Evolutionary conservation across 345 rosid genomes (phyloP), one percentile per base, ranked within the genome.

Genomic region (Abelmoschus esculentus): DNA sequence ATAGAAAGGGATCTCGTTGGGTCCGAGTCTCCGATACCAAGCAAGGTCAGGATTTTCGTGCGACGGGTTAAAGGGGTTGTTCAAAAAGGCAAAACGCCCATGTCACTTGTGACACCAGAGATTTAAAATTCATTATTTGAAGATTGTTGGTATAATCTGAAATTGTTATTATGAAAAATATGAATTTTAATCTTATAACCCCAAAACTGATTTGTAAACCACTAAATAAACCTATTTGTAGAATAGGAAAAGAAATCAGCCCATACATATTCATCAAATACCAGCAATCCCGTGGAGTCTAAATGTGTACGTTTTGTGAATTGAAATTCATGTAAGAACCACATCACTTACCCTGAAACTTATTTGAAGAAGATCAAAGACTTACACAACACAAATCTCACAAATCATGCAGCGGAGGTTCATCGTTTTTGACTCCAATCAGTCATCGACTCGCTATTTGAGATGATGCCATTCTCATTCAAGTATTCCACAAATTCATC

Each of bases 401-500:
- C 57, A 52, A 18, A n/a, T 53, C 57, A 17, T 17, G 57, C 56
- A 52, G 56, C 11, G 15, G 56, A 6, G 73, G 56, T 2, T 75
- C 75, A 76, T 66, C 67, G 53, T 58, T 74, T 64, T 42, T 46
- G 74, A 72, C 73, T 77, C 56, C 66, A 57, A 38, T 53, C 56
- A 52, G 56, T n/a, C 56, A 6, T 52, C 22, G 66, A 31, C 74
- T 74, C 69, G 59, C 40, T 72, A 76, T 68, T 84, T 60, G 75
- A 83, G 44, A 80, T 68, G 55, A 89, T 77, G 69, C 75, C 78
- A 72, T 83, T 90, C 79, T 92, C 98, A 47, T 77, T 66, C 87
- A 90, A 75, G 81, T 90, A 91, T 71, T 91, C 99, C 12, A 87
- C 97, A 29, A 95, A 95, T 76, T 95, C 99, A 73, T 95, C 99